Evolutionary conservation across 768 basidiomycete species (phyloP).

Genomic region (Mycena capillaripes): DNA sequence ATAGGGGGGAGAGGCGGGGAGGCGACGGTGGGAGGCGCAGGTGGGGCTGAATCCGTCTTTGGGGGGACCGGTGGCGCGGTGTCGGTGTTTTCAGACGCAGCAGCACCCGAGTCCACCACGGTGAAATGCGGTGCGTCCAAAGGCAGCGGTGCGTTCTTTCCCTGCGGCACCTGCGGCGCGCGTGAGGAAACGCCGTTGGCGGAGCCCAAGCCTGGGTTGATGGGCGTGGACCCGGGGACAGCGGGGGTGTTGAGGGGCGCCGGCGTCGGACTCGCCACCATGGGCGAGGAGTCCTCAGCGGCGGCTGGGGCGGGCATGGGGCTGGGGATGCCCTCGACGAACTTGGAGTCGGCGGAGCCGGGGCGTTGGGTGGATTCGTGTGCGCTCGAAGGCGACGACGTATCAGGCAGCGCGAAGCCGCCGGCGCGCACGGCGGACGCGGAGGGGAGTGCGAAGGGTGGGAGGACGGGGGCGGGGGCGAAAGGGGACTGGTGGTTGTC

Average conservation of each 20-base stretch:
- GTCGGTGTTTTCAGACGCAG: not conserved
- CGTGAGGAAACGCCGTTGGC: not conserved
- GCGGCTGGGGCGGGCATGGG: not conserved
- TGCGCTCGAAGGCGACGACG: not conserved
- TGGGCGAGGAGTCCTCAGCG: not conserved
- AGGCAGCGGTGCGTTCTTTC: not conserved
- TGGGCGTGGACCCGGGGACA: not conserved
- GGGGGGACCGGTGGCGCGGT: not conserved
- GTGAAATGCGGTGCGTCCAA: not conserved
- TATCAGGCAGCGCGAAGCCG: not conserved
- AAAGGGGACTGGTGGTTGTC: too few species aligned
- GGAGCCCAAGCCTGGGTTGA: not conserved
- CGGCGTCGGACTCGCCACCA: not conserved
- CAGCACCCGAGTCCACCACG: not conserved
- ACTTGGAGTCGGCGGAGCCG: not conserved
- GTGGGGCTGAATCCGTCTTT: not conserved
- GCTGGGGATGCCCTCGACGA: not conserved
- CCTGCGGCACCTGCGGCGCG: too few species aligned
- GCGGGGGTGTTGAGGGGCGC: not conserved
- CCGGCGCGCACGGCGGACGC: not conserved
- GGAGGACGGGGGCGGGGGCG: not conserved
- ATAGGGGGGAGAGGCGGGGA: not conserved
- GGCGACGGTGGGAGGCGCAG: not conserved
- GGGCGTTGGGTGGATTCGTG: not conserved
- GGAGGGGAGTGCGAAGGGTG: not conserved